These are phyloP conservation scores for Tetrahymena elliotti DNA, from an alignment of 73 alveolate genomes.

Conservation along the genomic window DNA sequence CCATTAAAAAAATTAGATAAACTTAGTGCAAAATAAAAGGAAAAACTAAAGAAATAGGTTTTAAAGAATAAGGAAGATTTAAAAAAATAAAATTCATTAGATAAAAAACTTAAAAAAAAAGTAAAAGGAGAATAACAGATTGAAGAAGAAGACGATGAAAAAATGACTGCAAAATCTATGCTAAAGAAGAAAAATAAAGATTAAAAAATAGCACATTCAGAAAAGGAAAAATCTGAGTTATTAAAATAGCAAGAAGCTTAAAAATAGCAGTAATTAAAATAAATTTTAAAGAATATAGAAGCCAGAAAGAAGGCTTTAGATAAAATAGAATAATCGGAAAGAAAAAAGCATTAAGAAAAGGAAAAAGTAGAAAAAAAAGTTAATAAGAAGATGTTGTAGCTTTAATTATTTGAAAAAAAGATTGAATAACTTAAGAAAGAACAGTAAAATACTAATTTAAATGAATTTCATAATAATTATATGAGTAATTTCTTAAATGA, in stretches of 20 bases:
- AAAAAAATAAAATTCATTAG: not conserved
- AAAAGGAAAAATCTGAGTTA: not conserved
- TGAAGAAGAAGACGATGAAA: not conserved
- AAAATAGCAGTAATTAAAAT: not conserved
- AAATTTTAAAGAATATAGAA: not conserved
- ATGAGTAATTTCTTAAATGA: not conserved
- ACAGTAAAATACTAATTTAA: not conserved
- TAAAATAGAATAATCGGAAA: not conserved
- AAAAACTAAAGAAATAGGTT: not conserved
- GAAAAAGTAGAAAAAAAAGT: not conserved
- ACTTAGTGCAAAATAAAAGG: not conserved
- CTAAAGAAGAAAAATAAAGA: not conserved
- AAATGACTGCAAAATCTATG: not conserved
- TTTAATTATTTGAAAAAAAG: not conserved
- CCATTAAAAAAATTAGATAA: not conserved
- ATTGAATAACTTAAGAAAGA: not conserved
- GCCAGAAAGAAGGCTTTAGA: not conserved
- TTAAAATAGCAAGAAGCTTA: not conserved
- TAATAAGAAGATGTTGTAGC: not conserved
- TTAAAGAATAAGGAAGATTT: not conserved
- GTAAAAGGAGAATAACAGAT: not conserved
- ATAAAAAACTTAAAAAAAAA: not conserved
- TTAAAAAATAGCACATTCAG: not conserved
- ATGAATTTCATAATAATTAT: not conserved
- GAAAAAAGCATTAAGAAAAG: not conserved